Evolutionary conservation across 805 yeast species (phyloP), one percentile per base, ranked within the genome.

Genomic region (Nakazawaea anatomiae): DNA sequence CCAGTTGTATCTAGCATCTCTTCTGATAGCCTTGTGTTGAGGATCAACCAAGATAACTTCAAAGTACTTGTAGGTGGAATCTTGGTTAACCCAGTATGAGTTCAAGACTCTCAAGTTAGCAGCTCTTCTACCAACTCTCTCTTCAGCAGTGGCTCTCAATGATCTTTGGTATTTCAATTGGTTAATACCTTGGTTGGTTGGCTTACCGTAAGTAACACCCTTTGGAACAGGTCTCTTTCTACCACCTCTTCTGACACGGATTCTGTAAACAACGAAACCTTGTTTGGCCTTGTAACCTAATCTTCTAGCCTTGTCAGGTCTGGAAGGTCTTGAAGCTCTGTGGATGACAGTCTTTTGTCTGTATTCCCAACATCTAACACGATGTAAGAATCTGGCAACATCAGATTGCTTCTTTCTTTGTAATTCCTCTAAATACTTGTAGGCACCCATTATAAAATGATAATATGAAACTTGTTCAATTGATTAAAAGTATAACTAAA

Each of bases 161-260:
- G 97, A 86, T 80, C 92, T 89, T 83, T 94, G 99, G 96, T 90
- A 91, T 83, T 94, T 94, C 82, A 94, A 88, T 78, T 94, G 97
- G 83, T 83, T 84, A 66, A 94, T 94, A 89, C 99, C 99, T 82
- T 89, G 96, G 96, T 94, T 94, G 83, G 99, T 94, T 86, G 99
- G 99, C 88, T 94, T 94, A 89, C 99, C 99, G 86, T 94, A 92
- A 75, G 98, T 94, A 72, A 97, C 98, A 89, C 99, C 99, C 94
- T 94, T 94, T 82, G 95, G 90, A 70, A 87, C 97, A 69, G 97
- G 97, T 82, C 96, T 89, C 97, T 94, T 94, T 88, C 99, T 91
- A 84, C 92, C 92, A 84, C 99, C 99, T 81, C 99, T 89, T 82
- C 98, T 89, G 70, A 94, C 98, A 80, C 99, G 89, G 77, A 92